Base-by-base conservation (phyloP, 768 basidiomycete species). In the Podaxis sp. region DNA sequence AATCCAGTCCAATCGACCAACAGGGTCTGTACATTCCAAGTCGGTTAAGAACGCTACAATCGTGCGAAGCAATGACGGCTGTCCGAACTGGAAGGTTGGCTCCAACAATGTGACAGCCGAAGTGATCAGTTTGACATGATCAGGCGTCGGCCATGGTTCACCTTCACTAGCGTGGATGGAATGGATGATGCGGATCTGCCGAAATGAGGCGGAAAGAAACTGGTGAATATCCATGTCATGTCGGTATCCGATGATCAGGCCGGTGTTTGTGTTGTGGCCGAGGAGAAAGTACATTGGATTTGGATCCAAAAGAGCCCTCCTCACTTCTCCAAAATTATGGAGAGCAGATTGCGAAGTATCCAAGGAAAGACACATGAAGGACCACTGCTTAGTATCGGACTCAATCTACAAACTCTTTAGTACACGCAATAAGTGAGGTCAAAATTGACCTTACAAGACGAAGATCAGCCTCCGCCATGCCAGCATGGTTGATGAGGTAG, bases 251-350 rank as follows among this genome's bases (percentile, higher is more conserved):
- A 57, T 44, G 3, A 57, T 12, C 5, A 57, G 24, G 15, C 55
- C 42, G 19, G 55, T 57, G 15, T 57, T 57, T 17, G 19, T 44
- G n/a, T 26, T 39, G 22, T 57, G 7, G 24, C 55, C 55, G 9
- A 57, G 55, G 3, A 57, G 55, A 19, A 57, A 57, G 44, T 57
- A 57, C 55, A 57, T 57, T 2, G 55, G 19, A 15, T n/a, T 12
- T 4, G 55, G 55, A n/a, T 57, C 24, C 12, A 22, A 19, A 19
- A 57, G 22, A 7, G 55, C 55, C 12, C 26, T 28, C 11, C 39
- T 6, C 26, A 42, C 26, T 9, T 13, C 15, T 26, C 19, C 3
- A 33, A 57, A 57, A 8, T 9, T 4, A 42, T 42, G 36, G 26
- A 57, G 39, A 17, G n/a, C 48, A 22, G 48, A 19, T 4, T 17